These are phyloP conservation scores for Capsaspora owczarzaki DNA, from an alignment of 78 protist species.

Conservation along the genomic window DNA sequence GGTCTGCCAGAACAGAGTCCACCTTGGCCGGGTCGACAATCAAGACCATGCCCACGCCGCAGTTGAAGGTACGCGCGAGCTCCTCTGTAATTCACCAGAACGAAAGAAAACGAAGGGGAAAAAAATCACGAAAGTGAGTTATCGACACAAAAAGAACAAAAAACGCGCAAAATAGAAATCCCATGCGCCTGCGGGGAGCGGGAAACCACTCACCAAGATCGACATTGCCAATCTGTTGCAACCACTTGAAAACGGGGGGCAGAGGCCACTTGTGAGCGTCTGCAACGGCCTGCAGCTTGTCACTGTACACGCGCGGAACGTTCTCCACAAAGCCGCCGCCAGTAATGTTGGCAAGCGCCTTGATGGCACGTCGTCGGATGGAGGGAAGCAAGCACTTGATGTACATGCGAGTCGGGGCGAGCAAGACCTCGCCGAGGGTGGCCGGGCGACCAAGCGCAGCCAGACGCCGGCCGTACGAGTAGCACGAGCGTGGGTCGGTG, in stretches of 20 bases:
- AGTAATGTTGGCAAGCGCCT: slow-evolving; percentile 72
- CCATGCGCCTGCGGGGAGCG: neutral
- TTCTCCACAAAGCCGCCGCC: slow-evolving; percentile 81
- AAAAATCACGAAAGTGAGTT: neutral
- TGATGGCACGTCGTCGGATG: slow-evolving; percentile 31
- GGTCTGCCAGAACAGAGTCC: neutral
- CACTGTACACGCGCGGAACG: slow-evolving; percentile 62
- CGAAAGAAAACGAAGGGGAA: neutral
- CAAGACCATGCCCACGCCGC: slow-evolving; percentile 74
- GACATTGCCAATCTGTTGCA: slow-evolving; percentile 20
- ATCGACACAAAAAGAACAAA: neutral
- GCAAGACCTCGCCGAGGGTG: slow-evolving; percentile 53
- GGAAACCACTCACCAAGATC: neutral
- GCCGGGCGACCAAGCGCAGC: neutral
- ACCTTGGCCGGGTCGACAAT: slow-evolving; percentile 38
- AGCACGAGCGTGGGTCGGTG: too few species aligned
- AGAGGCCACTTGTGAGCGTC: slow-evolving; percentile 45
- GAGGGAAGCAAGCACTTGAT: slow-evolving; percentile 45
- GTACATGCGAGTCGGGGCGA: slow-evolving; percentile 69
- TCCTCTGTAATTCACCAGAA: neutral
- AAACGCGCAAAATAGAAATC: neutral
- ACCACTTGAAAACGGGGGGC: slow-evolving; percentile 64
- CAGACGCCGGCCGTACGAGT: neutral
- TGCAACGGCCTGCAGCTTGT: slow-evolving; percentile 32
- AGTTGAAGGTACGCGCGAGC: slow-evolving; percentile 56